These are phyloP conservation scores for Pouteria campechiana DNA, from an alignment of 179 eudicot species.

Conservation along the genomic window DNA sequence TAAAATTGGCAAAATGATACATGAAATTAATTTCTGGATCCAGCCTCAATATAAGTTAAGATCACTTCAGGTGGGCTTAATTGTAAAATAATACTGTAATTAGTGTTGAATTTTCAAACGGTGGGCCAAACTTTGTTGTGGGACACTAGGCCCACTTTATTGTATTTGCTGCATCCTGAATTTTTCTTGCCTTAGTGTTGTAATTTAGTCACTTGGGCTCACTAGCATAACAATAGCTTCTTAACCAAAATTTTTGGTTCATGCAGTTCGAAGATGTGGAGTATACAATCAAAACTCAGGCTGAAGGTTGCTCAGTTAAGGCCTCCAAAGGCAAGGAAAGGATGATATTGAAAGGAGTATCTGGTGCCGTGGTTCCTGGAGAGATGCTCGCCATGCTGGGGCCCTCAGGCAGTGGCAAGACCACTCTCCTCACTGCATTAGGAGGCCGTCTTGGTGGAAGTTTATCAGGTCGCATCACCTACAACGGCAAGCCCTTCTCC, in stretches of 20 bases:
- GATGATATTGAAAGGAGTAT: slow-evolving; percentile 49
- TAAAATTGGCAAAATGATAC: no score
- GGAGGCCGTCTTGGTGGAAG: slow-evolving; percentile 57
- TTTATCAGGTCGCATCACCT: slow-evolving; percentile 40
- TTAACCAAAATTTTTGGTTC: not conserved
- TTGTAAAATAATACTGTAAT: no score
- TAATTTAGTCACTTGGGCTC: no score
- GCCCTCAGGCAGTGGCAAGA: slow-evolving; percentile 84
- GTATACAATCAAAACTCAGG: slow-evolving; percentile 35
- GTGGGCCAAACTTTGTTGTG: no score
- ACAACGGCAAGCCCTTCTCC: slow-evolving; percentile 42
- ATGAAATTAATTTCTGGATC: no score
- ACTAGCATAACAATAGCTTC: no score
- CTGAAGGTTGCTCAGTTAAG: slow-evolving; percentile 12
- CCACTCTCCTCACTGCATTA: slow-evolving; percentile 69
- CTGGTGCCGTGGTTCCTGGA: slow-evolving; percentile 61
- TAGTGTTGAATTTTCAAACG: no score
- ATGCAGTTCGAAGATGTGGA: slow-evolving; percentile 65
- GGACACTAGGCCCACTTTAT: no score
- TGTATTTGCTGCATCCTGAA: no score
- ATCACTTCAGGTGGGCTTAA: no score
- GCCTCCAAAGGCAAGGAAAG: slow-evolving; percentile 26
- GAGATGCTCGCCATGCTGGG: slow-evolving; percentile 88
- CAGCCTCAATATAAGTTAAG: no score
- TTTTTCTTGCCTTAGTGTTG: no score